Evolutionary conservation across 495 filamentous ascomycete genomes (phyloP).

Genomic region (Daldinia loculata): DNA sequence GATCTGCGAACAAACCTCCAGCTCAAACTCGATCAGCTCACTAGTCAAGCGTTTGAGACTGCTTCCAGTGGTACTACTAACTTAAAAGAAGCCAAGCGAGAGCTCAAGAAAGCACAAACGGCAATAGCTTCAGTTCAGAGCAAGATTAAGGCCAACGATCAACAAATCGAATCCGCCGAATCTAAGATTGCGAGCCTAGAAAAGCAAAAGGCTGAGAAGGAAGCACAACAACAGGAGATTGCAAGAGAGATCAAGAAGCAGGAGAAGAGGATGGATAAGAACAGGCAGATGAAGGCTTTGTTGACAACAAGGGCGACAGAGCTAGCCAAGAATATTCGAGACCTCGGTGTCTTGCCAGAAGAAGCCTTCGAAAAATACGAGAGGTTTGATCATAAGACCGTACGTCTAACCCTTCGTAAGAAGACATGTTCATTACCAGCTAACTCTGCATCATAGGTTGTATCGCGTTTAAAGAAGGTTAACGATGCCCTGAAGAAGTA

Average conservation of each 20-base stretch:
- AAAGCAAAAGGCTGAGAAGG: slow-evolving; percentile 69
- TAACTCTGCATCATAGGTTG: slow-evolving; percentile 61
- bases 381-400: slow-evolving; percentile 76
- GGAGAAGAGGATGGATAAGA: slow-evolving; percentile 92
- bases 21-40: slow-evolving; percentile 86
- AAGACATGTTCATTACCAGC: slow-evolving; percentile 1
- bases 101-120: slow-evolving; percentile 78
- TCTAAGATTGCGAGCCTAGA: slow-evolving; percentile 67
- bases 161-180: slow-evolving; percentile 72
- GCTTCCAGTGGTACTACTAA: slow-evolving; percentile 66
- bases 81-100: slow-evolving; percentile 80
- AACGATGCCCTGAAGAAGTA: slow-evolving; percentile 96
- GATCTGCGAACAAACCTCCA: slow-evolving; percentile 86
- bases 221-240: slow-evolving; percentile 75
- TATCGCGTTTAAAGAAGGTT: slow-evolving; percentile 88
- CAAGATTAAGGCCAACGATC: slow-evolving; percentile 76
- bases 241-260: slow-evolving; percentile 83
- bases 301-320: slow-evolving; percentile 79
- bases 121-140: slow-evolving; percentile 67
- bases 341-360: slow-evolving; percentile 91
- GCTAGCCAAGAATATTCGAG: slow-evolving; percentile 85
- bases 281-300: slow-evolving; percentile 82
- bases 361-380: slow-evolving; percentile 93
- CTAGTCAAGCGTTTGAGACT: slow-evolving; percentile 76
- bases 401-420: slow-evolving; percentile 46